Conservation (phyloP, 257 asterid genomes). For the Lantana camara region DNA sequence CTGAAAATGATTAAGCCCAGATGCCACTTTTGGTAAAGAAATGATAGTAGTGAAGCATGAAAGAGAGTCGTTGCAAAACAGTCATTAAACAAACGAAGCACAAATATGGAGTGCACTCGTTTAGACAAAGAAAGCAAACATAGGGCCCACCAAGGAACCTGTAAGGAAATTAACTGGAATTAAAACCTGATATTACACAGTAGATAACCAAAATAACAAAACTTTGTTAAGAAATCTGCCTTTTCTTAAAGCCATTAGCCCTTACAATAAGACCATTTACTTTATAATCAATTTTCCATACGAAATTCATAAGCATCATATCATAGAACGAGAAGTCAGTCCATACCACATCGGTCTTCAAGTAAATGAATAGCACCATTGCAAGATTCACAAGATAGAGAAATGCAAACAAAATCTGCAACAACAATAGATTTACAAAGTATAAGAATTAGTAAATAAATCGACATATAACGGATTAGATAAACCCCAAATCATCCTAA, state of each 20-base stretch:
- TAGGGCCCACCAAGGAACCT: conserved; percentile 92
- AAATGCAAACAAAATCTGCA: conserved; percentile 71
- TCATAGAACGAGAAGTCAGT: neutral
- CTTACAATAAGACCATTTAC: neutral
- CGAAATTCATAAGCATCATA: neutral
- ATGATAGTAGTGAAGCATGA: conserved; percentile 59
- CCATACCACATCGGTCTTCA: conserved; percentile 72
- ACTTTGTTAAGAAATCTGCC: neutral
- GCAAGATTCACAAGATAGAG: conserved; percentile 71
- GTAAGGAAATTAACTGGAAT: conserved; percentile 30
- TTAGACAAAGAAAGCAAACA: conserved; percentile 66
- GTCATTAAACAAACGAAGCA: conserved; percentile 80
- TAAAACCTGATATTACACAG: neutral
- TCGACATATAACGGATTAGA: neutral
- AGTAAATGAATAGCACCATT: conserved; percentile 54
- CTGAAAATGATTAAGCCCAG: conserved; percentile 76
- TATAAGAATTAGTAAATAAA: neutral
- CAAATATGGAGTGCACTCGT: conserved; percentile 76
- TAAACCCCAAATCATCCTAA: neutral
- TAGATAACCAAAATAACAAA: neutral
- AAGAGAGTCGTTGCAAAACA: conserved; percentile 78
- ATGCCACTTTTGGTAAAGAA: conserved; percentile 73
- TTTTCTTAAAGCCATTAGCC: neutral
- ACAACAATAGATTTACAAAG: conserved; percentile 10
- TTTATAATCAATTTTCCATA: neutral